Conservation (phyloP, 805 yeast species). For the Barnettozyma populi region DNA sequence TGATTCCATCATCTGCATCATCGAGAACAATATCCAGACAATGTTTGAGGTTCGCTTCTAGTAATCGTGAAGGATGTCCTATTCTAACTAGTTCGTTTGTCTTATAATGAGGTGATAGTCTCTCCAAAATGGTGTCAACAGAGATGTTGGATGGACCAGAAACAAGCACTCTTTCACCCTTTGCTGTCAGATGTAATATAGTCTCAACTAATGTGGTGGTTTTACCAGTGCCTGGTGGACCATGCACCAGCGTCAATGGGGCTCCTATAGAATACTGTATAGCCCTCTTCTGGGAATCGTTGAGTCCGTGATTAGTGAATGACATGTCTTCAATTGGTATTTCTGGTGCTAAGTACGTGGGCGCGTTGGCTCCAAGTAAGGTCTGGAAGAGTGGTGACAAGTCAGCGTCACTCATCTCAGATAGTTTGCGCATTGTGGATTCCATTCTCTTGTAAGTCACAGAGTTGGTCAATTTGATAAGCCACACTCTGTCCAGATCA, state of each 20-base stretch:
- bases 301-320: slow-evolving; percentile 25
- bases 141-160: slow-evolving; percentile 95
- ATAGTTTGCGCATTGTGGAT: slow-evolving; percentile 62
- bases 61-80: slow-evolving; percentile 90
- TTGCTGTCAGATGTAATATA: slow-evolving; percentile 62
- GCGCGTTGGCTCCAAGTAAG: slow-evolving; percentile 37
- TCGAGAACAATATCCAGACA: slow-evolving; percentile 71
- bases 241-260: slow-evolving; percentile 60
- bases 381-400: slow-evolving; percentile 38
- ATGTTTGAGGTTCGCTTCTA: slow-evolving; percentile 56
- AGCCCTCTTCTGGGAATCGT: slow-evolving; percentile 64
- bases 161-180: slow-evolving; percentile 60
- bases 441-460: slow-evolving; percentile 76
- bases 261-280: slow-evolving; percentile 57
- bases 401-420: slow-evolving; percentile 35
- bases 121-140: slow-evolving; percentile 84
- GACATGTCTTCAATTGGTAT: slow-evolving; percentile 8
- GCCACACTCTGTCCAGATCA: slow-evolving; percentile 49
- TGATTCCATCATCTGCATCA: slow-evolving; percentile 49
- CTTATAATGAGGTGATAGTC: slow-evolving; percentile 41
- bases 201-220: slow-evolving; percentile 83
- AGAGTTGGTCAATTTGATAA: slow-evolving; percentile 52
- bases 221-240: slow-evolving; percentile 79
- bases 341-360: slow-evolving; percentile 35
- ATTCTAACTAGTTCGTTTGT: slow-evolving; percentile 60